Evolutionary conservation across 2,329 filamentous ascomycete genomes (phyloP).

Genomic region (Dothistroma septosporum): DNA sequence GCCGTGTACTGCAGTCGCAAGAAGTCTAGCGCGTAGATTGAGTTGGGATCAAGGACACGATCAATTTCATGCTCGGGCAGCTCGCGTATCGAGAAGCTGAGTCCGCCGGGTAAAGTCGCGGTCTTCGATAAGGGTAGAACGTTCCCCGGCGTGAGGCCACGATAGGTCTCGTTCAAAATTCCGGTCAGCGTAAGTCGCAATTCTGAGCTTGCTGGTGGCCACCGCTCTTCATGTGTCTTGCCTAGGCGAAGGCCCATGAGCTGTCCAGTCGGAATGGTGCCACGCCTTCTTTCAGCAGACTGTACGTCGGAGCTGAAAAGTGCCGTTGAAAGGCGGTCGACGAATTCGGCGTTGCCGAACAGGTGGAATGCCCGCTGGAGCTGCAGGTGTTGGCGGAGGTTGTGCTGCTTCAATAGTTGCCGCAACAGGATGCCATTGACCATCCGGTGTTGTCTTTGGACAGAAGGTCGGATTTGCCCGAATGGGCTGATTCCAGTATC

Average conservation of each 20-base stretch:
- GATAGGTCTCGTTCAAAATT: slow-evolving; percentile 10
- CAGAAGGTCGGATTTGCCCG: slow-evolving; percentile 49
- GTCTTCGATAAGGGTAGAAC: background rate
- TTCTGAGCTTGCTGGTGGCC: slow-evolving; percentile 93
- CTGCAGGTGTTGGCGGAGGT: slow-evolving; percentile 66
- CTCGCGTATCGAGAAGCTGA: slow-evolving; percentile 75
- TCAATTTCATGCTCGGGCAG: slow-evolving; percentile 74
- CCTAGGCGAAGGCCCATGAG: slow-evolving; percentile 79
- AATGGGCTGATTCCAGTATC: slow-evolving; percentile 11
- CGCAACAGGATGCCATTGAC: slow-evolving; percentile 73
- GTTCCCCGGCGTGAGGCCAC: background rate
- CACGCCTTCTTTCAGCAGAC: slow-evolving; percentile 68
- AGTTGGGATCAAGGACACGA: slow-evolving; percentile 75
- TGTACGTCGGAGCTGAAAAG: slow-evolving; percentile 81
- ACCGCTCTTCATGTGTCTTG: slow-evolving; percentile 62
- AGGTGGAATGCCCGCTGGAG: slow-evolving; percentile 78
- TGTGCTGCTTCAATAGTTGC: slow-evolving; percentile 70
- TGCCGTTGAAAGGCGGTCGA: slow-evolving; percentile 71
- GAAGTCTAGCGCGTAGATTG: slow-evolving; percentile 88
- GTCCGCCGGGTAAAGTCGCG: slow-evolving; percentile 39
- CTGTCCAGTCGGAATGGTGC: slow-evolving; percentile 64
- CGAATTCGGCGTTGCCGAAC: slow-evolving; percentile 79
- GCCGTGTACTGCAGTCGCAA: slow-evolving; percentile 80
- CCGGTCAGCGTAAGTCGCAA: slow-evolving; percentile 85
- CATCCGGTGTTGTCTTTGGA: slow-evolving; percentile 69